Evolutionary conservation across 495 filamentous ascomycete genomes (phyloP), one percentile per base, ranked within the genome.

Genomic region (Sordaria brevicollis): DNA sequence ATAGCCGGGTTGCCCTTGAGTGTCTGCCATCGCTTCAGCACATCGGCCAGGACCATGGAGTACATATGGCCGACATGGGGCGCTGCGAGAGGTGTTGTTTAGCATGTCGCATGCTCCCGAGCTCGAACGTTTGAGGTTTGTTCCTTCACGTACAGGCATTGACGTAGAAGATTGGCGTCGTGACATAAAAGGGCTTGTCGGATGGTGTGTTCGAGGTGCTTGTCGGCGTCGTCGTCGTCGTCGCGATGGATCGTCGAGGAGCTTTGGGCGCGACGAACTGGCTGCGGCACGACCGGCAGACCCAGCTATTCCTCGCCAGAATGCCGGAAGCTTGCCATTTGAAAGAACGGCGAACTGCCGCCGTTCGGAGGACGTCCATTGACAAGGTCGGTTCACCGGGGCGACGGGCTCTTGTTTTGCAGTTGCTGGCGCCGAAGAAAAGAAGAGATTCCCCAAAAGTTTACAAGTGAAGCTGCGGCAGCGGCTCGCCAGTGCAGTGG

Each of bases 81-180:
- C 49, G 91, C 93, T 96, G 72, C 34, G 66, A 10, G 15, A 25
- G 19, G 65, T 19, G 57, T 75, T 19, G 57, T 75, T 80, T 77
- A 80, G 71, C 67, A 41, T 67, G 15, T 34, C 35, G 49, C 15
- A 33, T 11, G 15, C 13, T 21, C 35, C 38, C n/a, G 54, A 67
- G 35, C 19, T 65, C 41, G 15, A 15, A 29, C 35, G 34, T 3
- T 31, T 29, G 13, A 7, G 41, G 19, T 13, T n/a, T 65, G 0
- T 3, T 34, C 13, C 31, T n/a, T 2, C 68, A 71, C 83, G 73
- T 84, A 96, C 93, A 89, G 29, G 94, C 92, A 86, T 99, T 99
- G 79, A 98, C 96, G 77, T 99, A 99, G 84, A 98, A 99, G 65
- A 99, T 99, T 7, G 95, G 95, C 7, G 92, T 93, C 4, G 95